Evolutionary conservation across 2,329 filamentous ascomycete species (phyloP).

Genomic region (Beauveria scarabaeidicola): DNA sequence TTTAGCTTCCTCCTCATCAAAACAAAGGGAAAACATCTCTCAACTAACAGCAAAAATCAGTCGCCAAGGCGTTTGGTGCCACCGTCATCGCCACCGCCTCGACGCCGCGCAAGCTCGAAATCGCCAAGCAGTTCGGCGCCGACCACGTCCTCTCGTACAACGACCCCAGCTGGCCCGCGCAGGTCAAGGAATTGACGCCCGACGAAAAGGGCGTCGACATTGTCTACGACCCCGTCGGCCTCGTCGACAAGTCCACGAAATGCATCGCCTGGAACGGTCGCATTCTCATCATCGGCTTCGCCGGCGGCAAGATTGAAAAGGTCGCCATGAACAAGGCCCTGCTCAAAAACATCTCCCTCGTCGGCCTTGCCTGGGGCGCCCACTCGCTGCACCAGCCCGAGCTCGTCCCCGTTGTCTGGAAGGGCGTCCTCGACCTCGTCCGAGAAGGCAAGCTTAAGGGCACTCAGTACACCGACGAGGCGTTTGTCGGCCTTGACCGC

Average conservation of each 20-base stretch:
- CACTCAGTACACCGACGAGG: slow-evolving; percentile 73
- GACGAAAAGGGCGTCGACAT: slow-evolving; percentile 72
- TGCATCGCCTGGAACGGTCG: slow-evolving; percentile 91
- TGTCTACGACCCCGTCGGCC: slow-evolving; percentile 87
- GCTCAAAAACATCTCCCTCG: slow-evolving; percentile 84
- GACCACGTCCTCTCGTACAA: slow-evolving; percentile 77
- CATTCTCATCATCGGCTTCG: slow-evolving; percentile 82
- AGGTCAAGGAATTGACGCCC: slow-evolving; percentile 71
- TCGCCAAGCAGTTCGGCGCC: slow-evolving; percentile 74
- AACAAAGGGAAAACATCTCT: fast-evolving
- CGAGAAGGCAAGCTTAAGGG: slow-evolving; percentile 68
- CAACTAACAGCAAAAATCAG: slow-evolving; percentile 18
- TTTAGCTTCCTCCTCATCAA: neutral
- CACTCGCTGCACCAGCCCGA: slow-evolving; percentile 68
- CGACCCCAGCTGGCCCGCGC: slow-evolving; percentile 51
- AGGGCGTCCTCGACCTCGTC: slow-evolving; percentile 71
- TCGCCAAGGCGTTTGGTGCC: slow-evolving; percentile 86
- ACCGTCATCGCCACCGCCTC: slow-evolving; percentile 91
- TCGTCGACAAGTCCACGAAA: slow-evolving; percentile 81
- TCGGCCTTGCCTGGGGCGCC: slow-evolving; percentile 87
- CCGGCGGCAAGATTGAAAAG: slow-evolving; percentile 68
- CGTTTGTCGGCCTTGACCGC: slow-evolving; percentile 74
- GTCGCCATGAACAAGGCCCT: slow-evolving; percentile 86
- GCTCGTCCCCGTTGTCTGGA: slow-evolving; percentile 67
- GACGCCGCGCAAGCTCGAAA: slow-evolving; percentile 66